Base-by-base conservation (phyloP, 106 monocot species). In the Apostasia shenzhenica region DNA sequence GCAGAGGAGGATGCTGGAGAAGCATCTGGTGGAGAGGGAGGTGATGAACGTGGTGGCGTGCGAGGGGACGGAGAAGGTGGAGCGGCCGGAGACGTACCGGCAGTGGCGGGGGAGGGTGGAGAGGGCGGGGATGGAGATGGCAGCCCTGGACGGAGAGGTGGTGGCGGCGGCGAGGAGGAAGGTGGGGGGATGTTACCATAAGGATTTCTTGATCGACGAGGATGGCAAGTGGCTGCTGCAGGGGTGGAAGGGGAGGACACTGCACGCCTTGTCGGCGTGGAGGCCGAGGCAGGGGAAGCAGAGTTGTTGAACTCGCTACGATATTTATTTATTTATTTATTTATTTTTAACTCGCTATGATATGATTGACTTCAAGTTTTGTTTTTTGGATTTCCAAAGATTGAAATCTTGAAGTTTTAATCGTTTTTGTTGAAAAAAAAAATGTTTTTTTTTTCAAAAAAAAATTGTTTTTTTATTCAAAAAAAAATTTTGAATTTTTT, bases 41-140 rank as follows among this genome's bases (percentile, higher is more conserved):
- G 83, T 78, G 46, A 47, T 83, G 70, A 83, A 83, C 63, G 83
- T 83, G 41, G 78, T 78, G 9, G 70, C 83, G 5, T 83, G 83
- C 43, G 83, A 83, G 71, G 83, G 83, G 0, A 58, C 67, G 2
- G 83, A 83, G 43, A 74, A 78, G 47, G 75, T 83, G 41, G 78
- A 83, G 58, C 44, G 83, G 66, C 83, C 83, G 8, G 83, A 83
- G 57, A 79, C 71, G 4, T 83, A 78, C 75, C 78, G 75, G 71
- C 83, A 83, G 54, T 83, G 83, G 83, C 83, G 78, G 63, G 78
- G 56, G 0, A 78, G 83, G 72, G 71, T 66, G 39, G 38, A 71
- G 7, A 74, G 83, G 38, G 83, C 83, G 13, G 83, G 83, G 1
- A 78, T 78, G 40, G 14, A 37, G 9, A 78, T 78, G 61, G 66